These are phyloP conservation scores for Lachancea quebecensis DNA, from an alignment of 805 yeast species.

Conservation along the genomic window DNA sequence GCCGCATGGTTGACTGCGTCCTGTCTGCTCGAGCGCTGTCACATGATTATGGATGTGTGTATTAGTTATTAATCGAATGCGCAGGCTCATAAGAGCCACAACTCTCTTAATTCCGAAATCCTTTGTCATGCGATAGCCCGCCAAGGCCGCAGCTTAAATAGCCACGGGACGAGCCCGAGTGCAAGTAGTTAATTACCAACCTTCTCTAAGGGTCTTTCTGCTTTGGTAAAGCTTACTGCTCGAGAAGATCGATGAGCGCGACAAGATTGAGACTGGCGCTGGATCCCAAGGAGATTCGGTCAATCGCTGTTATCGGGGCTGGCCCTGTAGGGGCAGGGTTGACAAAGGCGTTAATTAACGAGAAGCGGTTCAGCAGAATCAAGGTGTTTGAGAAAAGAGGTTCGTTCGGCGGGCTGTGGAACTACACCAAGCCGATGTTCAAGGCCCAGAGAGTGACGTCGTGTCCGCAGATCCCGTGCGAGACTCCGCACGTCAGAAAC, in stretches of 20 bases:
- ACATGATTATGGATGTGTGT: not conserved
- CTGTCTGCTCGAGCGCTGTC: not conserved
- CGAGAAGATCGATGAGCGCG: not conserved
- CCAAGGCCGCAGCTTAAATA: not conserved
- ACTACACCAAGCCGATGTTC: conserved; percentile 36
- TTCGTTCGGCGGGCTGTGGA: conserved; percentile 68
- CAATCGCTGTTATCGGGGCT: conserved; percentile 61
- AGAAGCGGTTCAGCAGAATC: conserved; percentile 38
- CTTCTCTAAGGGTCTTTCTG: too few species aligned
- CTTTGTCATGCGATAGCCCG: not conserved
- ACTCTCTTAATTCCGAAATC: not conserved
- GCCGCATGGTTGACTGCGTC: not conserved
- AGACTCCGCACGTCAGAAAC: conserved; percentile 18
- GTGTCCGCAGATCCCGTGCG: conserved; percentile 26
- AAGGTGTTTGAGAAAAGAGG: conserved; percentile 53
- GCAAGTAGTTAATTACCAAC: too few species aligned
- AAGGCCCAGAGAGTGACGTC: conserved; percentile 8
- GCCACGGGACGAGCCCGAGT: not conserved
- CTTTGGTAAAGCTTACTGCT: too few species aligned
- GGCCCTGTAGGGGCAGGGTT: conserved; percentile 65
- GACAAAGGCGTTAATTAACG: conserved; percentile 52
- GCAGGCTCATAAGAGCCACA: not conserved
- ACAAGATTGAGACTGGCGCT: not conserved
- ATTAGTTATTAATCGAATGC: too few species aligned
- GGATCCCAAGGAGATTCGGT: conserved; percentile 15